Evolutionary conservation across 768 basidiomycete species (phyloP).

Genomic region (Boletus rubroflammeus): DNA sequence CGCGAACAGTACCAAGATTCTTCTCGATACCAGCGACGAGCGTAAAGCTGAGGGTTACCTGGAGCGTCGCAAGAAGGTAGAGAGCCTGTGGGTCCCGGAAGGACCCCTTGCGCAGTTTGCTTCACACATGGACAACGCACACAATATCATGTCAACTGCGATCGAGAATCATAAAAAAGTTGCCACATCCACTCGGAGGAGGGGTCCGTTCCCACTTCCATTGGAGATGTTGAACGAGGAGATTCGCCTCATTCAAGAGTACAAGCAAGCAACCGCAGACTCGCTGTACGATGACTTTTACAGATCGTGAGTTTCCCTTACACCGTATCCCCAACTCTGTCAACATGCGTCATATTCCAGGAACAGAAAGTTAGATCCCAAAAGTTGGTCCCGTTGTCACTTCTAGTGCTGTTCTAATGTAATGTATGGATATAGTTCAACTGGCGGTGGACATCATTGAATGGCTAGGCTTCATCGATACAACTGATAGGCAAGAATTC

Average conservation of each 20-base stretch:
- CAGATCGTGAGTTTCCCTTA: constrained; percentile 9
- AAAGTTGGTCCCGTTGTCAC: constrained; percentile 11
- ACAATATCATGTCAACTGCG: constrained; percentile 17
- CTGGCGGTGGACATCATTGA: constrained; percentile 18
- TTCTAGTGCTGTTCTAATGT: constrained; percentile 1
- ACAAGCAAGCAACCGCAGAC: constrained; percentile 17
- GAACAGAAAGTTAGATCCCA: constrained; percentile 19
- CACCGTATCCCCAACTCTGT: not conserved
- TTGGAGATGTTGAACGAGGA: constrained; percentile 24
- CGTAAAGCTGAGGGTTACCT: constrained; percentile 22
- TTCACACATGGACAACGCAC: constrained; percentile 19
- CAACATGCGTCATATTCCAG: constrained; percentile 8
- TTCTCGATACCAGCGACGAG: constrained; percentile 23
- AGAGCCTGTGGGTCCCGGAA: constrained; percentile 15
- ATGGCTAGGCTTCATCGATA: constrained; percentile 25
- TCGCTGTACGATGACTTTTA: constrained; percentile 22
- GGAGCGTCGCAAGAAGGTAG: constrained; percentile 18
- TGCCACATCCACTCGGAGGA: constrained; percentile 9
- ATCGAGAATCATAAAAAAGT: constrained; percentile 20
- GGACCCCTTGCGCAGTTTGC: constrained; percentile 19
- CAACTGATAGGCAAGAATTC: constrained; percentile 23
- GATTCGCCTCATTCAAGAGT: constrained; percentile 18
- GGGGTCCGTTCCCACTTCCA: constrained; percentile 22
- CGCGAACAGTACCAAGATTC: constrained; percentile 23
- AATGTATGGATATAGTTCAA: constrained; percentile 15